Conservation (phyloP, 2,329 filamentous ascomycete genomes). For the Fusarium camptoceras region DNA sequence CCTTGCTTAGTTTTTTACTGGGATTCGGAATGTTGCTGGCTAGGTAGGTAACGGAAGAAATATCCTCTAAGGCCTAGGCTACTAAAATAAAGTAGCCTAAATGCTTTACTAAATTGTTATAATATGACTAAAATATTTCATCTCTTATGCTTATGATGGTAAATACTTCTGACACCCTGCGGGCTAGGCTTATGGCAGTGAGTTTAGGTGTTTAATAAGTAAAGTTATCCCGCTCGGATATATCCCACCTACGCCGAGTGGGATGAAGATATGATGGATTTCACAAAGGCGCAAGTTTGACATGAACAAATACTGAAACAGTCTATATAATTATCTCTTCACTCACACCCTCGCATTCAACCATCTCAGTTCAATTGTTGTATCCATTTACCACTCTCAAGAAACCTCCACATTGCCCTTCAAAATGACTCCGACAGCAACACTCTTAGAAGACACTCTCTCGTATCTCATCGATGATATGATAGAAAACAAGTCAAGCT, state of each 20-base stretch:
- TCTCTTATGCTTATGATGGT: too few relatives aligned
- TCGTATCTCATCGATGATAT: conserved; percentile 27
- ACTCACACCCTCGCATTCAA: neutral
- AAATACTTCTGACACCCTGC: too few relatives aligned
- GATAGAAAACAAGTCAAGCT: neutral
- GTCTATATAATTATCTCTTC: neutral
- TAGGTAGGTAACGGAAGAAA: too few relatives aligned
- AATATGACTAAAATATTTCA: too few relatives aligned
- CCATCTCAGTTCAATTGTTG: fast-evolving
- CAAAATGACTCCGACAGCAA: neutral
- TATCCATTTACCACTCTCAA: fast-evolving
- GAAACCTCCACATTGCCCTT: fast-evolving
- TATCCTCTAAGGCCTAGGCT: too few relatives aligned
- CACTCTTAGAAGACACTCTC: conserved; percentile 13
- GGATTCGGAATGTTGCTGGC: too few relatives aligned
- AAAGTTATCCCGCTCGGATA: neutral
- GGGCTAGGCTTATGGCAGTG: neutral
- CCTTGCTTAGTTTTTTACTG: neutral
- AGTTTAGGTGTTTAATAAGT: neutral
- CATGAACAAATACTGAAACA: neutral
- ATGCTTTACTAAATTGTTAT: too few relatives aligned
- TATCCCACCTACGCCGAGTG: conserved; percentile 23
- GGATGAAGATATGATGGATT: conserved; percentile 4
- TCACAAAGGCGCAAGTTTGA: conserved; percentile 1
- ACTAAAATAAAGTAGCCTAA: too few relatives aligned